Evolutionary conservation across 164 flowering plant genomes (phyloP), one percentile per base, ranked within the genome.

Genomic region (Vitis cinerea): DNA sequence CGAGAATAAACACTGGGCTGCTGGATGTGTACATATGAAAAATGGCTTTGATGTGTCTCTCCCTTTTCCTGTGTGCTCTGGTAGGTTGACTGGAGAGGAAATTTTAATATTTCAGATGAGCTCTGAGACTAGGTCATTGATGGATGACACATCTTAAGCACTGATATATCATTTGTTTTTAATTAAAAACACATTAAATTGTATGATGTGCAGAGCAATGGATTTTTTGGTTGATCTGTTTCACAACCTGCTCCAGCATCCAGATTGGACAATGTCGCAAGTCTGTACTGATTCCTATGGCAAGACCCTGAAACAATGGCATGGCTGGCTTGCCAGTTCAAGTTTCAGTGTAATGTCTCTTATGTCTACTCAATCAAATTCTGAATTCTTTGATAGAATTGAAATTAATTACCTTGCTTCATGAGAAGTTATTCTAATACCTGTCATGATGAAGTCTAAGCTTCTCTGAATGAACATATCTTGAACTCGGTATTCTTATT

Each of bases 271-370:
- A 64, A 84, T 84, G 87, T 69, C 92, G 56, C 93, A 91, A 82
- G 91, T 86, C 63, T 95, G 93, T 70, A 72, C 85, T 50, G 93
- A 92, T 58, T 79, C 97, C 48, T 95, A 93, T 64, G 60, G 61
- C 65, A 93, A 95, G 84, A 93, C 99, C 17, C 81, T 93, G 71
- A 93, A 95, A 72, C 85, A 93, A 78, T 95, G 85, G 84, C 99
- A 95, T 75, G 99, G 99, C 55, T 89, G 93, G 91, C 77, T 89
- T 71, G 88, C 93, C 23, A 83, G 84, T 67, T 85, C 93, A 64
- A 83, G 84, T 76, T 87, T 89, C 83, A 72, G 80, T 68, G 93
- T 89, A 86, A 76, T 47, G 14, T 65, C 70, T 66, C 17, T 55
- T 10, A 50, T 19, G n/a, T 66, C 71, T 59, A 3, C 30, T 65